phyloP scores from a whole-genome alignment of 2,329 filamentous ascomycete genomes.

The Ascochyta viciae-villosae region DNA sequence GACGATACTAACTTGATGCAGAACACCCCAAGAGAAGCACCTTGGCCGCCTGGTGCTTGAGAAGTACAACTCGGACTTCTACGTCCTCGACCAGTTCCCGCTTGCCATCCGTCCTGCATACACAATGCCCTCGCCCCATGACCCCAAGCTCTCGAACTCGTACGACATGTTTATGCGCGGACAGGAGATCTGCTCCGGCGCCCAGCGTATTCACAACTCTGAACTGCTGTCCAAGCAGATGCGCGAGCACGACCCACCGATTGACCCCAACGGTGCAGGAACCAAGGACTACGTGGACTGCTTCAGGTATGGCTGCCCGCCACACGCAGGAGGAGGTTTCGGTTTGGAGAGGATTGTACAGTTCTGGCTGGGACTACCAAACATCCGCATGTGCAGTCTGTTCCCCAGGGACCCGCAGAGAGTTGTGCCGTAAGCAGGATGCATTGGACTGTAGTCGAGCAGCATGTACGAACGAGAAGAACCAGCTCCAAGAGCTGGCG shows the following conservation, averaged over 20 bases:
- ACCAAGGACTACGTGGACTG: slow-evolving; percentile 69
- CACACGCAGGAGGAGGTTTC: slow-evolving; percentile 70
- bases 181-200: slow-evolving; percentile 72
- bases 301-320: slow-evolving; percentile 69
- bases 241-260: slow-evolving; percentile 61
- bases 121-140: slow-evolving; percentile 71
- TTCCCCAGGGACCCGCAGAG: slow-evolving; percentile 71
- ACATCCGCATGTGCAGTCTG: slow-evolving; percentile 66
- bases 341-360: slow-evolving; percentile 72
- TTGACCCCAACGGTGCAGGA: slow-evolving; percentile 65
- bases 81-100: slow-evolving; percentile 96
- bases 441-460: background rate
- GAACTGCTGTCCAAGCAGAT: slow-evolving; percentile 65
- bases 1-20: slow-evolving; percentile 22
- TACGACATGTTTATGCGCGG: slow-evolving; percentile 77
- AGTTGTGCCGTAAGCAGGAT: slow-evolving; percentile 50
- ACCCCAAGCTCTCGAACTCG: slow-evolving; percentile 62
- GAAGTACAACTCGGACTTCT: slow-evolving; percentile 95
- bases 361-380: slow-evolving; percentile 70
- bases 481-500: background rate
- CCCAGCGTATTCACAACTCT: slow-evolving; percentile 71
- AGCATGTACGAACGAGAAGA: background rate
- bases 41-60: slow-evolving; percentile 84
- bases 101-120: slow-evolving; percentile 89
- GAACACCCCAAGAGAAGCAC: slow-evolving; percentile 84